These are phyloP conservation scores for Hygrocybe coccinea DNA, from an alignment of 768 basidiomycete genomes.

Conservation along the genomic window DNA sequence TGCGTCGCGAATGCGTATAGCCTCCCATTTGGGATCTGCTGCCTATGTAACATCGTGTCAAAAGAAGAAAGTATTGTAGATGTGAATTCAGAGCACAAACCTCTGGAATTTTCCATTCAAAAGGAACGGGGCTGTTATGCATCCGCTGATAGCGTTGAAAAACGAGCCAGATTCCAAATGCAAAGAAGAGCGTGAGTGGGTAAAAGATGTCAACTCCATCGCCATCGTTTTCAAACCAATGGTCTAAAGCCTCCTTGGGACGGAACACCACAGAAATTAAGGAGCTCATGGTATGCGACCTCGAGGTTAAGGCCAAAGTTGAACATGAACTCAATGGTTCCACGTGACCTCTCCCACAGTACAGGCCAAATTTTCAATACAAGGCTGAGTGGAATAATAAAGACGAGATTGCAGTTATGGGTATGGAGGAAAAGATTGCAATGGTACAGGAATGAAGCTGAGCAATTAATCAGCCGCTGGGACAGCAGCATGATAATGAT, in stretches of 20 bases:
- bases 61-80: neutral
- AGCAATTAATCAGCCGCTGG: neutral
- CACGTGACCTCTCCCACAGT: no score
- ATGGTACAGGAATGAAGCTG: neutral
- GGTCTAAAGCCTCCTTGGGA: conserved; percentile 47
- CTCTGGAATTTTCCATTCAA: conserved; percentile 52
- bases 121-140: conserved; percentile 68
- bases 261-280: conserved; percentile 49
- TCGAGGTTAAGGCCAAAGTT: neutral
- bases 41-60: conserved; percentile 34
- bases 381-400: no score
- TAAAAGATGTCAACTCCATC: conserved; percentile 59
- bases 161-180: conserved; percentile 75
- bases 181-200: conserved; percentile 65
- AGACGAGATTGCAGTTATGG: no score
- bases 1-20: conserved; percentile 51
- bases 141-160: conserved; percentile 69
- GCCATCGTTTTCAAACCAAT: conserved; percentile 46
- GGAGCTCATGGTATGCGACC: conserved; percentile 36
- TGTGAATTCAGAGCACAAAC: conserved; percentile 37
- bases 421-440: neutral
- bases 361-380: no score
- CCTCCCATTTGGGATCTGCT: conserved; percentile 55
- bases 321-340: neutral
- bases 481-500: neutral